phyloP scores from a whole-genome alignment of 164 flowering plant species.

The Pachysandra terminalis region DNA sequence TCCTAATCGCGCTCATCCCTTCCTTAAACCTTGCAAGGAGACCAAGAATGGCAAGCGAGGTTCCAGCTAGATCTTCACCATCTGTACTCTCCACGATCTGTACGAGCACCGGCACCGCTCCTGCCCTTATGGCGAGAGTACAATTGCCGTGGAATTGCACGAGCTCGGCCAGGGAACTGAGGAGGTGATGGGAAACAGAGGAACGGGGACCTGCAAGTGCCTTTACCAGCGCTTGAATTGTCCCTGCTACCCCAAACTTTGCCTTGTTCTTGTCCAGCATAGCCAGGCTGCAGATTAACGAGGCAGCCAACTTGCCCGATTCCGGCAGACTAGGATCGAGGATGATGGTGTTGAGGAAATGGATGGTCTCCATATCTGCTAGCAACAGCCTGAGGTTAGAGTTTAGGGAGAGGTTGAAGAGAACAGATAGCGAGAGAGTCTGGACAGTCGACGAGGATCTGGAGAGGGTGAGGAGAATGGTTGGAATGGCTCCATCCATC shows the following conservation, averaged over 20 bases:
- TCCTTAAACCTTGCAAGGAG: slow-evolving; percentile 57
- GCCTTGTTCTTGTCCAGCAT: slow-evolving; percentile 78
- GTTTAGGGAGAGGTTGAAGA: slow-evolving; percentile 69
- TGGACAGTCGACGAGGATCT: slow-evolving; percentile 32
- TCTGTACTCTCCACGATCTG: slow-evolving; percentile 30
- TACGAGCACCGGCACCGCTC: slow-evolving; percentile 44
- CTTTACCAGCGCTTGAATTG: slow-evolving; percentile 45
- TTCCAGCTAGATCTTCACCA: slow-evolving; percentile 49
- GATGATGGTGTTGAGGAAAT: slow-evolving; percentile 45
- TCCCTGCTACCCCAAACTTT: slow-evolving; percentile 63
- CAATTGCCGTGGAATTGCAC: slow-evolving; percentile 77
- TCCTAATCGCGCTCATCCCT: slow-evolving; percentile 43
- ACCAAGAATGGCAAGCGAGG: slow-evolving; percentile 43
- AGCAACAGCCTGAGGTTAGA: slow-evolving; percentile 45
- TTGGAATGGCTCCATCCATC: slow-evolving; percentile 37
- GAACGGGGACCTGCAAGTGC: slow-evolving; percentile 22
- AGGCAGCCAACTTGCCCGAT: slow-evolving; percentile 39
- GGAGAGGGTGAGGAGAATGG: slow-evolving; percentile 34
- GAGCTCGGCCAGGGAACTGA: slow-evolving; percentile 62
- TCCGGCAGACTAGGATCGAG: slow-evolving; percentile 32
- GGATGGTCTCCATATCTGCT: slow-evolving; percentile 48
- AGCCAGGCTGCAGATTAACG: slow-evolving; percentile 65
- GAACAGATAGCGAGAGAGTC: slow-evolving; percentile 44
- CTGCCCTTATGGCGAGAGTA: slow-evolving; percentile 52
- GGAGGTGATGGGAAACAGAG: slow-evolving; percentile 47